phyloP scores from a whole-genome alignment of 306 rosid genomes.

The Echinosophora koreensis region DNA sequence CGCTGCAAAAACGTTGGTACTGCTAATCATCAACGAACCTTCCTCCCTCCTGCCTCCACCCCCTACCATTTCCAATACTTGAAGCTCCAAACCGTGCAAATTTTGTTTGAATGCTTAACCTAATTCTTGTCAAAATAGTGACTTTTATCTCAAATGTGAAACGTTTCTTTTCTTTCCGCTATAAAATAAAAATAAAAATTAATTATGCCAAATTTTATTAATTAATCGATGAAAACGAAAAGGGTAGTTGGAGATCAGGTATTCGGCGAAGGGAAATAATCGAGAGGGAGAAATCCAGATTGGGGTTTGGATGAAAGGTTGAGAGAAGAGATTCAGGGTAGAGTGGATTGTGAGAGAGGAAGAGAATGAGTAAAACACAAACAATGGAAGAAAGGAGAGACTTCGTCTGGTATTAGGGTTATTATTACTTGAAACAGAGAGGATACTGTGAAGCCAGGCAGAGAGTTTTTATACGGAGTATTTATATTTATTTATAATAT shows the following conservation, averaged over 20 bases:
- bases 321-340: background rate
- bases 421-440: slow-evolving; percentile 50
- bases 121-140: slow-evolving; percentile 24
- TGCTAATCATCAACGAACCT: slow-evolving; percentile 80
- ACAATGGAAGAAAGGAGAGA: background rate
- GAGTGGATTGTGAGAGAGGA: background rate
- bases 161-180: background rate
- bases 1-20: slow-evolving; percentile 89
- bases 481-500: background rate
- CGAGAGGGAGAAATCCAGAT: too few species aligned
- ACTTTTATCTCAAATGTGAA: slow-evolving; percentile 14
- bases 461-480: slow-evolving; percentile 30
- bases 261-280: too few species aligned
- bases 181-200: background rate
- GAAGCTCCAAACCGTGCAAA: too few species aligned
- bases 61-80: slow-evolving; percentile 65
- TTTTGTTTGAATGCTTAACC: too few species aligned
- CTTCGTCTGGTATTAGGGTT: slow-evolving; percentile 42
- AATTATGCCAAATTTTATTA: background rate
- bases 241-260: slow-evolving; percentile 26
- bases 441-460: slow-evolving; percentile 46
- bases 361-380: slow-evolving; percentile 17
- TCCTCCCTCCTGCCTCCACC: slow-evolving; percentile 93
- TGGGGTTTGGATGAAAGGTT: slow-evolving; percentile 14
- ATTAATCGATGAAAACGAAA: background rate